Evolutionary conservation across 345 rosid species (phyloP).

Genomic region (Gossypium stocksii): DNA sequence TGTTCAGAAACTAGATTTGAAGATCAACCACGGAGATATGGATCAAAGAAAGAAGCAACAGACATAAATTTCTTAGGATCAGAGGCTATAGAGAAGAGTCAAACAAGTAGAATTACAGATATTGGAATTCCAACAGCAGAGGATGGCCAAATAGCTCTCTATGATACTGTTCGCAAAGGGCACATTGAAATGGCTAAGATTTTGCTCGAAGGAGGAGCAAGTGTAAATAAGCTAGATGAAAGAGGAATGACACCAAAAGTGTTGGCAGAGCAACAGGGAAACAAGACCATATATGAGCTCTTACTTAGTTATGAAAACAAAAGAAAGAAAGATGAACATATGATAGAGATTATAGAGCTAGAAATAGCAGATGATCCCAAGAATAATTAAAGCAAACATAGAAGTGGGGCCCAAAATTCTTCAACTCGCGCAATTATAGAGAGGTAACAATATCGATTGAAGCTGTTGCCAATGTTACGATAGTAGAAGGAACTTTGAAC

Average conservation of each 20-base stretch:
- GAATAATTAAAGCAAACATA: slow-evolving; percentile 22
- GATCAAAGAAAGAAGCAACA: slow-evolving; percentile 22
- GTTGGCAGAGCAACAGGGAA: slow-evolving; percentile 45
- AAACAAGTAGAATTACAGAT: slow-evolving; percentile 21
- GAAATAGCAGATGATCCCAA: slow-evolving; percentile 25
- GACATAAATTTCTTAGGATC: slow-evolving; percentile 17
- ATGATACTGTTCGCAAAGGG: slow-evolving; percentile 46
- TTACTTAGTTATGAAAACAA: slow-evolving; percentile 40
- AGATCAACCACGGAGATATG: slow-evolving; percentile 26
- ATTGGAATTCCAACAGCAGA: slow-evolving; percentile 27
- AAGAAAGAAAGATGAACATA: slow-evolving; percentile 41
- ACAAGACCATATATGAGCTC: slow-evolving; percentile 45
- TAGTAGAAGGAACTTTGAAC: no score
- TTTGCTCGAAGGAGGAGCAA: slow-evolving; percentile 49
- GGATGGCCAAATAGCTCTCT: slow-evolving; percentile 41
- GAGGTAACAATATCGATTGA: slow-evolving; percentile 22
- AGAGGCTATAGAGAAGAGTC: slow-evolving; percentile 29
- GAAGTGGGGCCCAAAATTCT: slow-evolving; percentile 22
- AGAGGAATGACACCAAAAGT: slow-evolving; percentile 47
- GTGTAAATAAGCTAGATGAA: slow-evolving; percentile 42
- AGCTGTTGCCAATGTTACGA: no score
- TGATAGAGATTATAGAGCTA: slow-evolving; percentile 33
- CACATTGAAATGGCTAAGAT: slow-evolving; percentile 53
- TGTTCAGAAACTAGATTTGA: slow-evolving; percentile 23
- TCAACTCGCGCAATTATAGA: slow-evolving; percentile 19